Base-by-base conservation (phyloP, 495 filamentous ascomycete genomes). In the Schizothecium vesticola region DNA sequence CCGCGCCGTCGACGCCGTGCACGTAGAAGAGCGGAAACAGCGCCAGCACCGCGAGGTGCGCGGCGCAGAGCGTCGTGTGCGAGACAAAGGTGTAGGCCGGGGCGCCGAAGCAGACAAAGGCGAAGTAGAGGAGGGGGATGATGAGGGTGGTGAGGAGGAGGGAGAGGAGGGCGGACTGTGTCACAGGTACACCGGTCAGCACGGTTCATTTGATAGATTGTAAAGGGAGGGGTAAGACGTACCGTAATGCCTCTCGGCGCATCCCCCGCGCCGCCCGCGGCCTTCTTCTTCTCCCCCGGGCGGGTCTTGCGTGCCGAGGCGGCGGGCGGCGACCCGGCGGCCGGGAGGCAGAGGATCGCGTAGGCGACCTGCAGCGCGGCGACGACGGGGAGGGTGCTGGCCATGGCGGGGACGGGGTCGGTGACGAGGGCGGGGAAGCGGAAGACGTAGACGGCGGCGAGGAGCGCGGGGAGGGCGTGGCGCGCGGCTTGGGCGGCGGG, bases 61-160 rank as follows among this genome's bases (percentile, higher is more conserved):
- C 85, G 2, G 92, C 91, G 77, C 87, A 89, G 29, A 97, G 87
- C 33, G 91, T 64, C 3, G 94, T 99, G 59, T 96, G 88, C 11
- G 81, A 63, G 63, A 91, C 81, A 75, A 97, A 93, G 0, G 93
- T 94, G 21, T 92, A 93, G 63, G 95, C 76, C 0, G 95, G 95
- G 16, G 94, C 95, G 68, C 95, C 96, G 79, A 97, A 94, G 64
- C 97, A 88, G 74, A 98, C 83, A 70, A 96, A 83, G 24, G 88
- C 74, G 65, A 85, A 76, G 70, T 88, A 81, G 29, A 96, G 80
- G 59, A 87, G 73, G 24, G 89, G 89, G 0, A 87, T 85, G 19
- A 86, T 84, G 33, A 84, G 64, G 59, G 77, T 56, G 23, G 86
- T 77, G 64, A 96, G 82, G 55, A 91, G 75, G 67, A 90, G 77